Base-by-base conservation (phyloP, 495 filamentous ascomycete genomes). In the Aspergillus incahuasiensis region DNA sequence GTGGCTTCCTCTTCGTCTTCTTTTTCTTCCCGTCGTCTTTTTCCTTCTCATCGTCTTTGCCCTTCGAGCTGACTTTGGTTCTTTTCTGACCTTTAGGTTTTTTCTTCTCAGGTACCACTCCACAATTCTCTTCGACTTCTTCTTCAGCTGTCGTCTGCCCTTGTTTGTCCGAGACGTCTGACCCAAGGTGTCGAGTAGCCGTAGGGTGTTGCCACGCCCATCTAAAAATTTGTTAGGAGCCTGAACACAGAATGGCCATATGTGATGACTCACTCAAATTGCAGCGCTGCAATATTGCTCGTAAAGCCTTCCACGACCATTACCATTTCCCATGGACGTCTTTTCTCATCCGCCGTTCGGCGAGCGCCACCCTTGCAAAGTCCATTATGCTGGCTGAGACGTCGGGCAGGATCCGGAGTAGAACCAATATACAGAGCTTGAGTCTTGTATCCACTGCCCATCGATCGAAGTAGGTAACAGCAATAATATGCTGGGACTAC, bases 141-240 rank as follows among this genome's bases (percentile, higher is more conserved):
- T 63, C 63, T 15, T 48, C 18, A 30, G 35, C 5, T 16, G 32
- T 32, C 22, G 25, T 18, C 16, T 24, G 4, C 24, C 20, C 39
- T 41, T 56, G 34, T 20, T 43, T 19, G 30, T 34, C 32, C 28
- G 49, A 2, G 11, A 22, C 44, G 32, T 41, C 51, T 6, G 45
- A 12, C 9, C 82, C 72, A 56, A 95, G 86, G 64, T 92, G 90
- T 19, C 83, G 74, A 5, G 92, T 87, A 21, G 82, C 63, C 60
- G 91, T 84, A 0, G 89, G 79, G 65, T 97, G 88, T 58, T 88
- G 90, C 80, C 92, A 90, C 32, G 92, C 92, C 92, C 92, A 97
- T 80, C 89, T 94, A 52, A 15, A 48, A 39, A 7, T n/a, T 11
- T 28, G 38, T 54, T 30, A 28, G 34, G 19, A 45, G 4, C 15